These are phyloP conservation scores for Aspergillus bertholletiae DNA, from an alignment of 495 filamentous ascomycete species.

Conservation along the genomic window DNA sequence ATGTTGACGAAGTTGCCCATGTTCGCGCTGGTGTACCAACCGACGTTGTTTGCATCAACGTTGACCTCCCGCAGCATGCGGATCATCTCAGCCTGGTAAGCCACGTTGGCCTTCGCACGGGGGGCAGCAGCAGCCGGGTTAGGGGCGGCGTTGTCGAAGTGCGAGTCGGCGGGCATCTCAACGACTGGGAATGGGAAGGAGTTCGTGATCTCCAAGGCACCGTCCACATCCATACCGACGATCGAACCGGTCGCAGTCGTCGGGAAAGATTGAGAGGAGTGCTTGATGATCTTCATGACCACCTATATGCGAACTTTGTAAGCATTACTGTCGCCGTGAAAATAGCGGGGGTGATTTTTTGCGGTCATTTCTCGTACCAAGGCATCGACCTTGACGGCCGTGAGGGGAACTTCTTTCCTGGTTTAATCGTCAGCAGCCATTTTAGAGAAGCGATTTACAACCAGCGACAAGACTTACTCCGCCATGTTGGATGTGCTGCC, in stretches of 20 bases:
- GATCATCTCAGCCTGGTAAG: conserved; percentile 97
- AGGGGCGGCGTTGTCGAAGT: conserved; percentile 72
- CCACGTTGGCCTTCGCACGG: conserved; percentile 80
- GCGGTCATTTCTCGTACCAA: conserved; percentile 52
- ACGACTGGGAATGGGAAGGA: conserved; percentile 89
- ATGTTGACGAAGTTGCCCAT: conserved; percentile 97
- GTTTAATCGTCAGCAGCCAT: conserved; percentile 8
- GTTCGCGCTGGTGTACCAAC: conserved; percentile 98
- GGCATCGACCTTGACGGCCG: conserved; percentile 81
- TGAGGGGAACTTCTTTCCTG: conserved; percentile 62
- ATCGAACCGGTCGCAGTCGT: conserved; percentile 85
- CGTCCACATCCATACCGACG: conserved; percentile 87
- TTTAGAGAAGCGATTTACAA: not conserved
- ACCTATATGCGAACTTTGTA: conserved; percentile 50
- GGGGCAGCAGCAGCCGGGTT: conserved; percentile 84
- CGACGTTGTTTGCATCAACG: conserved; percentile 95
- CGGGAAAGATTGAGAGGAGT: conserved; percentile 82
- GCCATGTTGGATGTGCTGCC: conserved; percentile 39
- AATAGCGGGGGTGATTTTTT: conserved; percentile 34
- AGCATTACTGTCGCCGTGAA: conserved; percentile 6
- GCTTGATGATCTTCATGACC: conserved; percentile 95
- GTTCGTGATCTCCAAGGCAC: conserved; percentile 87
- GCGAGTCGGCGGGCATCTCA: conserved; percentile 71
- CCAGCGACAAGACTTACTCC: conserved; percentile 29
- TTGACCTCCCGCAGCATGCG: conserved; percentile 94